phyloP scores from a whole-genome alignment of 208 protist genomes.

The Tritrichomonas foetus region DNA sequence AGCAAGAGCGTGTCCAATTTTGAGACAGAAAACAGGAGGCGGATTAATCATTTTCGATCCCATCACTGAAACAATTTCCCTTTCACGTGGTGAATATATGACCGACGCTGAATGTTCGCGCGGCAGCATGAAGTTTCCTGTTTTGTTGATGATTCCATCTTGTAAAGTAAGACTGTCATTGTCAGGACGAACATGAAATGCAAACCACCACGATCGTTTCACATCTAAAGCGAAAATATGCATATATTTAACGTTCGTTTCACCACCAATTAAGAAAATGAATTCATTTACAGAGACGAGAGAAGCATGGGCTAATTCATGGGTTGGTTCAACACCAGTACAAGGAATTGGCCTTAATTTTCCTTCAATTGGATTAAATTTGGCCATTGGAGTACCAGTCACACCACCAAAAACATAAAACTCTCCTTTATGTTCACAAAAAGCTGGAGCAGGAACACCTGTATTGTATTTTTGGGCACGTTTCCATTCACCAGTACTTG shows the following conservation, averaged over 20 bases:
- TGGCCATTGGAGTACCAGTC: not conserved
- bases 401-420: not conserved
- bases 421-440: not conserved
- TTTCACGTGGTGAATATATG: not conserved
- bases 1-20: not conserved
- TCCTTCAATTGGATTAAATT: not conserved
- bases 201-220: not conserved
- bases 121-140: not conserved
- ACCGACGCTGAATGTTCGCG: not conserved
- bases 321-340: not conserved
- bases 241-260: not conserved
- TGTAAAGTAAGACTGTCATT: not conserved
- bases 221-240: not conserved
- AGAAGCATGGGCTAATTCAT: not conserved
- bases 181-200: conserved; percentile 2
- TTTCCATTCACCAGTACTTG: not conserved
- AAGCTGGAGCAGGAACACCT: not conserved
- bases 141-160: not conserved
- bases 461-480: not conserved
- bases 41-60: not conserved
- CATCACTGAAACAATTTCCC: not conserved
- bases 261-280: not conserved
- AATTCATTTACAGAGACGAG: not conserved
- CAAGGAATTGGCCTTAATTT: not conserved
- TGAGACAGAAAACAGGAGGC: not conserved